Evolutionary conservation across 805 yeast genomes (phyloP).

Genomic region (Cyberlindnera bimundalis): DNA sequence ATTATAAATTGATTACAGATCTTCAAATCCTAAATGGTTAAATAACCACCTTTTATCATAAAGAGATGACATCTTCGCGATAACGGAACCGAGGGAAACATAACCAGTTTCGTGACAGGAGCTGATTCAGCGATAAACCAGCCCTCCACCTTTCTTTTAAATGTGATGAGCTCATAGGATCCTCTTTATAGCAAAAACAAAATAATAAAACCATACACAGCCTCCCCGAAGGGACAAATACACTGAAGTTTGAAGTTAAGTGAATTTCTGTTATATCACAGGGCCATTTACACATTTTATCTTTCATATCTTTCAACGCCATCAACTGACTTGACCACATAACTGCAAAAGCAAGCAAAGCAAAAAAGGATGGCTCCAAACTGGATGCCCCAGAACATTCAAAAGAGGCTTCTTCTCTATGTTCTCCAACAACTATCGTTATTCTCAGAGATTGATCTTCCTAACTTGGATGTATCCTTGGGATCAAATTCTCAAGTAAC

Average conservation of each 20-base stretch:
- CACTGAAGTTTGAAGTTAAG: too few species aligned
- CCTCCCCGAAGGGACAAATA: too few species aligned
- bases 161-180: too few species aligned
- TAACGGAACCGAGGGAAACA: not conserved
- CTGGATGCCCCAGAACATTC: conserved; percentile 86
- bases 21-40: too few species aligned
- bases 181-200: too few species aligned
- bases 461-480: conserved; percentile 76
- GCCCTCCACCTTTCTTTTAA: not conserved
- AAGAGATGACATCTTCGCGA: too few species aligned
- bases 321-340: not conserved
- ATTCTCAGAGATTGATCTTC: conserved; percentile 77
- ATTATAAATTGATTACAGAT: too few species aligned
- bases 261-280: too few species aligned
- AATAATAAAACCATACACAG: too few species aligned
- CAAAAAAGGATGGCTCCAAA: conserved; percentile 15
- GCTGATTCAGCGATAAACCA: not conserved
- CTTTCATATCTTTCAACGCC: not conserved
- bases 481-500: conserved; percentile 51
- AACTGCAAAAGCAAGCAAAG: not conserved
- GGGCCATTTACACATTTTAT: too few species aligned
- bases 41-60: too few species aligned
- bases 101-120: not conserved
- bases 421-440: conserved; percentile 76
- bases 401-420: conserved; percentile 75